phyloP scores from a whole-genome alignment of 2,329 filamentous ascomycete species.

The Cercospora zeina region DNA sequence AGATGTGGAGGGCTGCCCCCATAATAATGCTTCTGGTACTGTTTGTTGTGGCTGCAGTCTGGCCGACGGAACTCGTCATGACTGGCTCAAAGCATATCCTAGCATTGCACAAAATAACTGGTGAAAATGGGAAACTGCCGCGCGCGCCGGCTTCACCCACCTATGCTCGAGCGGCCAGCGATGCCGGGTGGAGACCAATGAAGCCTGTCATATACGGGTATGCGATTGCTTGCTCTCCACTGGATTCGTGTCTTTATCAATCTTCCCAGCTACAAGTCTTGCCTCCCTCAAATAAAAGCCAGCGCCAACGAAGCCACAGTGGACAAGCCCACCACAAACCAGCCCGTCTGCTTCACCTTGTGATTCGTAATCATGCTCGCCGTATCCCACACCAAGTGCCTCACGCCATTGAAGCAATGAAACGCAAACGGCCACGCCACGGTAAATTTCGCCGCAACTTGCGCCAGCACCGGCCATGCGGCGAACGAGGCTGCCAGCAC shows the following conservation, averaged over 20 bases:
- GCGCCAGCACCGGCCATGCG: slow-evolving; percentile 59
- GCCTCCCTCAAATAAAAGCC: slow-evolving; percentile 42
- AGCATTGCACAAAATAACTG: background rate
- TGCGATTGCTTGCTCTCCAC: background rate
- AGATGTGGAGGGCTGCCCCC: background rate
- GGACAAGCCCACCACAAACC: slow-evolving; percentile 61
- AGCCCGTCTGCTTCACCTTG: slow-evolving; percentile 65
- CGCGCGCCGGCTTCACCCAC: background rate
- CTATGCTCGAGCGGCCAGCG: background rate
- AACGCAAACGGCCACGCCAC: slow-evolving; percentile 67
- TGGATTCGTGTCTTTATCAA: background rate
- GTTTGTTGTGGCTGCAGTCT: background rate
- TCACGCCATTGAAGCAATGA: slow-evolving; percentile 67
- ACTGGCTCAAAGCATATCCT: background rate
- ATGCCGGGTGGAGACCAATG: background rate
- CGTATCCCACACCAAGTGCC: slow-evolving; percentile 71
- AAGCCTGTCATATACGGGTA: background rate
- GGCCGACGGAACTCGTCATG: background rate
- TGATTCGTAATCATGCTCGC: slow-evolving; percentile 63
- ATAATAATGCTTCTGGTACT: background rate
- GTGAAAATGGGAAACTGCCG: background rate
- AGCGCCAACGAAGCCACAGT: slow-evolving; percentile 52
- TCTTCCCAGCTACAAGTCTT: background rate
- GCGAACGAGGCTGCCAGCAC: slow-evolving; percentile 65
- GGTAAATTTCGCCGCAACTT: slow-evolving; percentile 60